Evolutionary conservation across 2,329 filamentous ascomycete species (phyloP).

Genomic region (Scedosporium aurantiacum): DNA sequence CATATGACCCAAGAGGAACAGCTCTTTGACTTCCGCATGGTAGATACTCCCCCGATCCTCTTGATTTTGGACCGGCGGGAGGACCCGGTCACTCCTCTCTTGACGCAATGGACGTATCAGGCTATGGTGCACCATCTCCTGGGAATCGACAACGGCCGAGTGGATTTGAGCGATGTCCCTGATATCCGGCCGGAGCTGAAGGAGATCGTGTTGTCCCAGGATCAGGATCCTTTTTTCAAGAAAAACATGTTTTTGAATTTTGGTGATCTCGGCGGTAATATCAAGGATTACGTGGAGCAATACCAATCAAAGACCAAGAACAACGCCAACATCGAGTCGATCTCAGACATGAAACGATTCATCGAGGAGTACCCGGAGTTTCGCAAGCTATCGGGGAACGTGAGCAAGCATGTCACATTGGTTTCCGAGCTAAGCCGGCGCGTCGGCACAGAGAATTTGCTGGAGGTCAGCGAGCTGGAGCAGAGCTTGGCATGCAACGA

Average conservation of each 20-base stretch:
- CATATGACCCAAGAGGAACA: constrained; percentile 92
- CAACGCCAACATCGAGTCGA: constrained; percentile 91
- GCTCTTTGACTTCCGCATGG: constrained; percentile 88
- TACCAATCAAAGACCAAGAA: constrained; percentile 98
- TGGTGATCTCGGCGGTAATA: constrained; percentile 86
- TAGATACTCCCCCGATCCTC: constrained; percentile 88
- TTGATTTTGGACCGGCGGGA: constrained; percentile 84
- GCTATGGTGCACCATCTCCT: constrained; percentile 98
- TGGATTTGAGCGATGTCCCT: constrained; percentile 73
- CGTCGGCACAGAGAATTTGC: constrained; percentile 71
- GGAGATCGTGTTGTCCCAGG: constrained; percentile 90
- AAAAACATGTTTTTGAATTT: constrained; percentile 99
- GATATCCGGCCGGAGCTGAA: constrained; percentile 78
- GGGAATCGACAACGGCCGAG: constrained; percentile 89
- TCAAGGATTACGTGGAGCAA: constrained; percentile 97
- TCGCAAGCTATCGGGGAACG: constrained; percentile 89
- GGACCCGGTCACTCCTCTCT: constrained; percentile 84
- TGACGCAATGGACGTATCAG: constrained; percentile 98
- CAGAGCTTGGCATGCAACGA: constrained; percentile 96
- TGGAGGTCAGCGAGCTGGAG: constrained; percentile 96
- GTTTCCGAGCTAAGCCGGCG: constrained; percentile 86
- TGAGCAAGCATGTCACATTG: constrained; percentile 95
- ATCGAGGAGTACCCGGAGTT: constrained; percentile 99
- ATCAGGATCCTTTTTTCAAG: constrained; percentile 96
- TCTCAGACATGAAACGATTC: constrained; percentile 97